A percentile compares a stretch with the other conserved stretches of the same genome.
Conservation (phyloP, 1,284 basidiomycete species). For the Puccinia novopanici region DNA sequence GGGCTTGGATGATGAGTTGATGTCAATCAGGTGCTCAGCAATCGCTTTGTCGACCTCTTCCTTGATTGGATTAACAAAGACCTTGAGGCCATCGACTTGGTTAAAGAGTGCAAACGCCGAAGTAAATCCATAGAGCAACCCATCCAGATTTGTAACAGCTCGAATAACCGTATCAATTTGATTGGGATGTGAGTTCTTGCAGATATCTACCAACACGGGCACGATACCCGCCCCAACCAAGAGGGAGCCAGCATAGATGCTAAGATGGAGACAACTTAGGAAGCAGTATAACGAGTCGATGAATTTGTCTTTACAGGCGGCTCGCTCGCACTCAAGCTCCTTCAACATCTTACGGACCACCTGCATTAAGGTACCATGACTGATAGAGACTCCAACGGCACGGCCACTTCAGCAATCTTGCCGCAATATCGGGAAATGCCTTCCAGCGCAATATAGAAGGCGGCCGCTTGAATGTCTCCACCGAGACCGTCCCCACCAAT, state of each 20-base stretch:
- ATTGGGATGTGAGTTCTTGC: constrained; percentile 72
- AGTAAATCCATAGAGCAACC: constrained; percentile 82
- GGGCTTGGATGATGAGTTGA: constrained; percentile 19
- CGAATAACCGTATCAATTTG: constrained; percentile 73
- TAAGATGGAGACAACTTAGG: constrained; percentile 81
- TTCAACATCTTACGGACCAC: constrained; percentile 75
- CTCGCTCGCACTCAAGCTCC: constrained; percentile 63
- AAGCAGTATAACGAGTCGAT: constrained; percentile 84
- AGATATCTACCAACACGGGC: constrained; percentile 81
- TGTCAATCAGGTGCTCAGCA: constrained; percentile 51
- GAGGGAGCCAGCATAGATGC: constrained; percentile 82
- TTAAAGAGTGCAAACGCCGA: constrained; percentile 87
- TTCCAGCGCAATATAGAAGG: constrained; percentile 84
- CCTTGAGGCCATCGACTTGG: constrained; percentile 79
- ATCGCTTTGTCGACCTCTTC: constrained; percentile 53
- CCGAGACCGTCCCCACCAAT: constrained; percentile 63
- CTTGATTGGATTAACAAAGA: constrained; percentile 66
- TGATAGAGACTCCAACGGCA: constrained; percentile 90
- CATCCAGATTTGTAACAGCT: constrained; percentile 80
- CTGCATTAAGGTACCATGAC: constrained; percentile 90
- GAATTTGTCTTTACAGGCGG: constrained; percentile 63
- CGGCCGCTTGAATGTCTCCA: constrained; percentile 73
- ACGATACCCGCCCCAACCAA: constrained; percentile 95
- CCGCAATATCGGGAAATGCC: constrained; percentile 80
- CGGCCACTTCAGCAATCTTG: constrained; percentile 82